Percentiles rank a stretch among this genome's conserved stretches.
These are phyloP conservation scores for Crinitomyces ghanaensis DNA, from an alignment of 805 yeast species.

Conservation along the genomic window DNA sequence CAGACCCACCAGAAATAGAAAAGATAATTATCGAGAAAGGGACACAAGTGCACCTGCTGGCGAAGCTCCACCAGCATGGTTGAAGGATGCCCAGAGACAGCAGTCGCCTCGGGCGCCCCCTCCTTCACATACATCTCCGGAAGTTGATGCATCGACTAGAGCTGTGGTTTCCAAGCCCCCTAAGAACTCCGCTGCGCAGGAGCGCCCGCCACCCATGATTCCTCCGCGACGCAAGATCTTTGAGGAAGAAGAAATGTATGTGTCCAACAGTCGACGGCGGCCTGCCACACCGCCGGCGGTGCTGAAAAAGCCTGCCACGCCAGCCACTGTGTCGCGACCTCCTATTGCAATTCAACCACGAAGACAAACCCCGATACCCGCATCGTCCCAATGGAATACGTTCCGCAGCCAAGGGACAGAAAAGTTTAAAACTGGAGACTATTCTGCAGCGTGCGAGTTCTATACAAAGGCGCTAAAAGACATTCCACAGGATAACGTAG, in stretches of 20 bases:
- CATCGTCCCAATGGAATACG: slow-evolving; percentile 21
- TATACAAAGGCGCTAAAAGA: slow-evolving; percentile 47
- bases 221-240: slow-evolving; percentile 4
- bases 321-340: slow-evolving; percentile 7
- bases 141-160: slow-evolving; percentile 2
- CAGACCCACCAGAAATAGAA: slow-evolving; percentile 5
- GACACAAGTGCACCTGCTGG: neutral
- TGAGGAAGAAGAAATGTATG: slow-evolving; percentile 13
- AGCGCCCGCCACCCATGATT: slow-evolving; percentile 13
- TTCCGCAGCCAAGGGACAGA: slow-evolving; percentile 39
- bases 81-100: neutral
- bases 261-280: slow-evolving; percentile 12
- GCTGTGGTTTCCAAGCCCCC: too few relatives aligned
- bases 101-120: neutral
- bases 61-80: slow-evolving; percentile 1
- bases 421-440: slow-evolving; percentile 75
- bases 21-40: neutral
- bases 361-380: slow-evolving; percentile 13
- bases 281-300: slow-evolving; percentile 5
- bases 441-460: slow-evolving; percentile 46
- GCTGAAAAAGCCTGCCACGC: slow-evolving; percentile 4
- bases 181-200: too few relatives aligned
- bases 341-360: slow-evolving; percentile 13
- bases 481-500: slow-evolving; percentile 53
- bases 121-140: too few relatives aligned